A percentile compares a stretch with the other conserved stretches of the same genome.
phyloP scores from a whole-genome alignment of 1,139 yeast species.

The Candida dubliniensis region DNA sequence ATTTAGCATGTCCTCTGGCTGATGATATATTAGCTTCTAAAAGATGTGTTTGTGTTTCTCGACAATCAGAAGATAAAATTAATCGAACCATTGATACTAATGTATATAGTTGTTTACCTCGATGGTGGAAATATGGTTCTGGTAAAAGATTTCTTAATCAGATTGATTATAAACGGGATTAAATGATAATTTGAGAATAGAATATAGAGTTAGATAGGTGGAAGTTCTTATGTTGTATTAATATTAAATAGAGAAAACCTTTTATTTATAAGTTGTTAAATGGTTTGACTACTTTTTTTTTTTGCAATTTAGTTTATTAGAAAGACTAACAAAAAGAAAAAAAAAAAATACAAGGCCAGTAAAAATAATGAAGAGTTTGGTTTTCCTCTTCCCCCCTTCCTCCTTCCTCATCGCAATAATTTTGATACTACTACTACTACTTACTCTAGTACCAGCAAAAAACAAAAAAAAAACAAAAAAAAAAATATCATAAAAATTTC shows the following conservation, averaged over 20 bases:
- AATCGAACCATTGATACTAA: slow-evolving; percentile 52
- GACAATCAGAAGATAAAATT: slow-evolving; percentile 33
- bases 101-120: slow-evolving; percentile 69
- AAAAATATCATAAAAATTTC: not conserved
- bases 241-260: too few species aligned
- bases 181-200: not conserved
- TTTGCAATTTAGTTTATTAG: too few species aligned
- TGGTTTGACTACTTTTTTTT: too few species aligned
- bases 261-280: too few species aligned
- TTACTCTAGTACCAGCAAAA: too few species aligned
- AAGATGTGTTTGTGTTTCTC: slow-evolving; percentile 66
- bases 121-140: slow-evolving; percentile 82
- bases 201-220: not conserved
- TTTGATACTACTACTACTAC: too few species aligned
- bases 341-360: too few species aligned
- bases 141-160: slow-evolving; percentile 53
- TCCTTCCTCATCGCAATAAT: too few species aligned
- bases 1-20: slow-evolving; percentile 74
- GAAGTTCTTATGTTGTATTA: too few species aligned
- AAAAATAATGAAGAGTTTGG: not conserved
- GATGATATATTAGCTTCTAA: slow-evolving; percentile 49
- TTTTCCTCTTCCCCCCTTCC: too few species aligned
- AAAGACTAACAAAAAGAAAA: not conserved
- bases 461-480: not conserved
- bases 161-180: slow-evolving; percentile 18